phyloP scores from a whole-genome alignment of 2,329 filamentous ascomycete species.

The Penicillium palitans region DNA sequence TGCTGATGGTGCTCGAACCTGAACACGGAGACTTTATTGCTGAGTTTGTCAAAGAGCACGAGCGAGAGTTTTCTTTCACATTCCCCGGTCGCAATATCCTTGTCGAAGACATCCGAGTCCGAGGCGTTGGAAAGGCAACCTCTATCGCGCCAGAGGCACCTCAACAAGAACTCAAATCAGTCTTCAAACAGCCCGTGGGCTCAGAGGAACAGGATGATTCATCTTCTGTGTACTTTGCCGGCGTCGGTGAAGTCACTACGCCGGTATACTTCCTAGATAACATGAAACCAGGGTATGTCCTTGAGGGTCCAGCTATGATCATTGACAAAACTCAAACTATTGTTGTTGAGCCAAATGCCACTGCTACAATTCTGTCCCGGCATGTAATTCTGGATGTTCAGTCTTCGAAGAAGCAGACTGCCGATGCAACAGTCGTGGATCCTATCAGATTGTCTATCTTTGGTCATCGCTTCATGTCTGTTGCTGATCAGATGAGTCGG shows the following conservation, averaged over 20 bases:
- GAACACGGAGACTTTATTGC: constrained; percentile 56
- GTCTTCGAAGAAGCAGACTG: constrained; percentile 23
- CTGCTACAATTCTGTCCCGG: background rate
- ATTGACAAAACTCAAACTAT: constrained; percentile 78
- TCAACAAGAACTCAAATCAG: constrained; percentile 13
- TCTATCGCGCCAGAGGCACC: constrained; percentile 12
- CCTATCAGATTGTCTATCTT: constrained; percentile 58
- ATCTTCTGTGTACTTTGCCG: constrained; percentile 8
- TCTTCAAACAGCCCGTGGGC: background rate
- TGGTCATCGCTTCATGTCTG: constrained; percentile 59
- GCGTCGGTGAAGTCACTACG: constrained; percentile 4
- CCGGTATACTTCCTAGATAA: background rate
- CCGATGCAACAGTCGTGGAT: constrained; percentile 32
- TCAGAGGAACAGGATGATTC: constrained; percentile 5
- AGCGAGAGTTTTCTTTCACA: constrained; percentile 84
- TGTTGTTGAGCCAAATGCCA: constrained; percentile 74
- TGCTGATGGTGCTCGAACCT: constrained; percentile 50
- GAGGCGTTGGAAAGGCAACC: constrained; percentile 43
- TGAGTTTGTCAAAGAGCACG: constrained; percentile 41
- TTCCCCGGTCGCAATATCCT: constrained; percentile 78
- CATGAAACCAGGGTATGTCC: background rate
- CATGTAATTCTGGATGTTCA: background rate
- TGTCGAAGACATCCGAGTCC: constrained; percentile 83
- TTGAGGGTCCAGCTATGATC: constrained; percentile 73
- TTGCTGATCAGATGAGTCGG: constrained; percentile 60